phyloP scores from a whole-genome alignment of 352 stramenopile species.

The Pythium oligandrum region DNA sequence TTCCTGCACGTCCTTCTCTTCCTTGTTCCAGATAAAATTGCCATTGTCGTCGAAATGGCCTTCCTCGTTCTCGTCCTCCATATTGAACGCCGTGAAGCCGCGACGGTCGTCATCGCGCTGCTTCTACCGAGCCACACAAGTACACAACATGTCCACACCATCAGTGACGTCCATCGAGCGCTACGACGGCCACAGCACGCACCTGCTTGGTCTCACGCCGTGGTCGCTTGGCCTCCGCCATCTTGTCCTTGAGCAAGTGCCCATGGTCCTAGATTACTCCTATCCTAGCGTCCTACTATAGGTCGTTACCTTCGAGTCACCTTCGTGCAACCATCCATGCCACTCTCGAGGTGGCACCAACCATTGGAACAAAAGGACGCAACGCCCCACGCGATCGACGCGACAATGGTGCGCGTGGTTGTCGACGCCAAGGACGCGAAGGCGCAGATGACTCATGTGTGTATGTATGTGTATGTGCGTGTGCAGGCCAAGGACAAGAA shows the following conservation, averaged over 20 bases:
- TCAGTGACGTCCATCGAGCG: not conserved
- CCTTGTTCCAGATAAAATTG: constrained; percentile 81
- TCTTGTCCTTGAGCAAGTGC: not conserved
- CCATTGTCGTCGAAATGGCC: constrained; percentile 76
- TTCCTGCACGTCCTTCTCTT: constrained; percentile 71
- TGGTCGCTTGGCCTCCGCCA: constrained; percentile 21
- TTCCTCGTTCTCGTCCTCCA: constrained; percentile 84
- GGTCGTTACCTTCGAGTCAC: not conserved
- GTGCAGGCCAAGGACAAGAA: constrained; percentile 96
- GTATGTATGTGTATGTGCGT: not conserved
- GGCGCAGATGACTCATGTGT: not conserved
- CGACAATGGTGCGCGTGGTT: no score
- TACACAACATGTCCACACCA: not conserved
- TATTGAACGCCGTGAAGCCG: constrained; percentile 75
- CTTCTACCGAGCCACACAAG: not conserved
- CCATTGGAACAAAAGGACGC: constrained; percentile 19
- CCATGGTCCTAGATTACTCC: not conserved
- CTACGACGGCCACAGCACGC: not conserved
- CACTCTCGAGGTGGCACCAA: constrained; percentile 8
- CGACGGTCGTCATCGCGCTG: constrained; percentile 18
- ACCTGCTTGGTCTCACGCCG: constrained; percentile 5
- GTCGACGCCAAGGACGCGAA: not conserved
- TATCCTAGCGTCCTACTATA: no score
- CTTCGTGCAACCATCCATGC: constrained; percentile 14
- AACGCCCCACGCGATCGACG: no score